Evolutionary conservation across 2,329 filamentous ascomycete species (phyloP).

Genomic region (Aciculosporium take): DNA sequence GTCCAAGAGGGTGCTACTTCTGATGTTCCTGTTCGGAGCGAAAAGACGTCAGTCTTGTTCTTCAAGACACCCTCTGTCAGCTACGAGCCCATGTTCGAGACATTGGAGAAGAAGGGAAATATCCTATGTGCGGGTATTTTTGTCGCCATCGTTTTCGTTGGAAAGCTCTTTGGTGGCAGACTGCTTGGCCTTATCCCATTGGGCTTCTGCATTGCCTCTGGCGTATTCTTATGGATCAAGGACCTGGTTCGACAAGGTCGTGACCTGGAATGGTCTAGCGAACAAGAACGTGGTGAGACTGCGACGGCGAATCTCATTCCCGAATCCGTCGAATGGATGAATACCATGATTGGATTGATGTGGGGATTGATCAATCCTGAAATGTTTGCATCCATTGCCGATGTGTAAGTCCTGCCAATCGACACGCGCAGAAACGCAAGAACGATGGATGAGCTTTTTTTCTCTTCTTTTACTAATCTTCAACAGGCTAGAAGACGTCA

Average conservation of each 20-base stretch:
- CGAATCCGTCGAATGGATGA: slow-evolving; percentile 93
- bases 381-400: slow-evolving; percentile 84
- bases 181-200: slow-evolving; percentile 66
- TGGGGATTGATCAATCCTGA: slow-evolving; percentile 93
- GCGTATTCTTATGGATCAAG: slow-evolving; percentile 80
- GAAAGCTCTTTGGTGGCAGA: slow-evolving; percentile 64
- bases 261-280: slow-evolving; percentile 76
- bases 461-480: neutral
- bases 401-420: slow-evolving; percentile 38
- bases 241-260: slow-evolving; percentile 71
- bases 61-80: slow-evolving; percentile 84
- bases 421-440: too few species aligned
- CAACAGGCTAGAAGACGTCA: slow-evolving; percentile 52
- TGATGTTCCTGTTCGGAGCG: slow-evolving; percentile 88
- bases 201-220: slow-evolving; percentile 55
- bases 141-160: slow-evolving; percentile 58
- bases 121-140: slow-evolving; percentile 58
- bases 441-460: neutral
- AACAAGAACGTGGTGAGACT: slow-evolving; percentile 71
- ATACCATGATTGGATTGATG: slow-evolving; percentile 66
- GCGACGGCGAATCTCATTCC: slow-evolving; percentile 81
- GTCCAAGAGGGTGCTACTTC: slow-evolving; percentile 69
- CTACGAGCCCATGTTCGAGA: slow-evolving; percentile 75
- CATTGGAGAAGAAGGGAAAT: slow-evolving; percentile 61
- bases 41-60: slow-evolving; percentile 93